These are phyloP conservation scores for Croton setiger DNA, from an alignment of 441 rosid genomes.

Conservation along the genomic window DNA sequence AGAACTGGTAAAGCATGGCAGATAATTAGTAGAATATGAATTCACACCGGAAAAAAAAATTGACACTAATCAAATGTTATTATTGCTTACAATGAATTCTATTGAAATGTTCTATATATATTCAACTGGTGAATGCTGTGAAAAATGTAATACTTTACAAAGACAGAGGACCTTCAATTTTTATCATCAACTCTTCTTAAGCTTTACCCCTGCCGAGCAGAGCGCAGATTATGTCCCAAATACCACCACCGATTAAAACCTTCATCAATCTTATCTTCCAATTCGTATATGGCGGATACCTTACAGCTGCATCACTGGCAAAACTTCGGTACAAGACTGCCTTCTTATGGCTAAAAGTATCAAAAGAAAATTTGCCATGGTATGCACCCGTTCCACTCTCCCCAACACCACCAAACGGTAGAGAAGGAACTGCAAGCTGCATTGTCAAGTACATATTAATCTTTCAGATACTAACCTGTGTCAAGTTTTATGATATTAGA, in stretches of 20 bases:
- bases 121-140: no score
- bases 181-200: constrained; percentile 6
- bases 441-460: constrained; percentile 15
- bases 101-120: no score
- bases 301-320: constrained; percentile 39
- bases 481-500: neutral
- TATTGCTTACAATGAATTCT: neutral
- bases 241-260: constrained; percentile 34
- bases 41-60: neutral
- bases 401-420: constrained; percentile 86
- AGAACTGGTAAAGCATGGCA: neutral
- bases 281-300: constrained; percentile 64
- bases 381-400: constrained; percentile 81
- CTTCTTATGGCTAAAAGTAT: constrained; percentile 72
- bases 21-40: neutral
- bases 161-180: neutral
- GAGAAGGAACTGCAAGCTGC: constrained; percentile 48
- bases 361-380: constrained; percentile 79
- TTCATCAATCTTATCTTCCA: constrained; percentile 41
- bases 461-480: constrained; percentile 13
- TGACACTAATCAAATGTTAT: neutral
- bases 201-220: constrained; percentile 32
- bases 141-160: no score
- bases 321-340: constrained; percentile 57
- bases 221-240: constrained; percentile 25